Evolutionary conservation across 257 asterid genomes (phyloP), one percentile per base, ranked within the genome.

Genomic region (Primulina huaijiensis): DNA sequence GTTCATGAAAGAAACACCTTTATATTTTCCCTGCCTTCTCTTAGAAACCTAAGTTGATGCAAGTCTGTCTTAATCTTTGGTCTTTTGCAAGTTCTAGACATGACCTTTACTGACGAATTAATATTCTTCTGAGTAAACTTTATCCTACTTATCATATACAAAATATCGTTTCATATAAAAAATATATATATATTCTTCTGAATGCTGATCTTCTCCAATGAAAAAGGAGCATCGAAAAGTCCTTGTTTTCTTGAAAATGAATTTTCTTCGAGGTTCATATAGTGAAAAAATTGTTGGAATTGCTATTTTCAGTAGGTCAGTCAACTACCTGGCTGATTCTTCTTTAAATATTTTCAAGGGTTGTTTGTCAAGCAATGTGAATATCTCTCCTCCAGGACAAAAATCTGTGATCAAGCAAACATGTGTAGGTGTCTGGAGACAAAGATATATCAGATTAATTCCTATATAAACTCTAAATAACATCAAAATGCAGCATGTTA

Each of bases 361-460:
- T 77, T 94, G 99, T 77, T 79, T 91, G 86, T 94, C 99, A 61
- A 94, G 97, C 82, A 94, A 72, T 52, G 88, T 96, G 69, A 94
- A 94, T 72, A 94, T 78, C 80, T 94, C 99, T 74, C 99, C 99
- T 59, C 99, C 99, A 64, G 96, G 87, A 72, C 87, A 94, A 79
- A 87, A 94, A 78, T 94, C 99, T 14, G 99, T 94, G 78, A 94
- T 89, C 93, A 94, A 83, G 86, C 99, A 94, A 29, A 94, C 96
- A 73, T 94, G 99, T 14, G 97, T 91, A 68, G 92, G 82, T 60
- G 99, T 94, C 99, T 94, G 96, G 73, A 81, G 29, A 74, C 31
- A 78, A 61, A 75, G 70, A 65, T 52, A 64, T 65, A 67, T 78
- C 70, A 80, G 43, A 72, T 62, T 17, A 80, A 80, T 68, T 61